Base-by-base conservation (phyloP, 345 rosid species). In the Viola odorata region DNA sequence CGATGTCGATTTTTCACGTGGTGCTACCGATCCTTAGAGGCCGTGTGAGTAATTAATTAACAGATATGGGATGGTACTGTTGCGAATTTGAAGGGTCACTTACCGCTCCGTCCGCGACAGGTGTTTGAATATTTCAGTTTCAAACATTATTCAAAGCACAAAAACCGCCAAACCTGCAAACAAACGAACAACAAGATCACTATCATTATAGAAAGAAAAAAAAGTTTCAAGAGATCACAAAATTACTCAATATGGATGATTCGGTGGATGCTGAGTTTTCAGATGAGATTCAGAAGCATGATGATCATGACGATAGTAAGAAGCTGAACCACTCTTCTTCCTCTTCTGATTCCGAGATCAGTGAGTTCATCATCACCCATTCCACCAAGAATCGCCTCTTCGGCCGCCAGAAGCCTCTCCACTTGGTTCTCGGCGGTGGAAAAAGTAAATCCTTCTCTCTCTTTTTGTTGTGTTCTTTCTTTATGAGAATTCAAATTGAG, bases 361-460 rank as follows among this genome's bases (percentile, higher is more conserved):
- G 65, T 49, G 60, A 51, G 38, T 49, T 44, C 16, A 12, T 39
- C 14, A 41, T 41, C 8, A 11, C 49, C 57, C 67, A 60, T 17
- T 60, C 71, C 16, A 36, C 69, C 59, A 78, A 71, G 69, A 55
- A 61, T 47, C 80, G 76, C 56, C 64, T 79, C 54, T 75, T 79
- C 38, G 76, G 83, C 41, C 78, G 80, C 23, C 66, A 75, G 58
- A 73, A 68, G 64, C 80, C 83, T 49, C 66, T 79, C 12, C 80
- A 79, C 42, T 39, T 73, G n/a, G 74, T 75, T 42, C 78, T 79
- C 5, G 83, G 83, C 5, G 80, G 72, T 9, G 83, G 80, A 44
- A 73, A 78, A 66, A 17, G 82, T 78, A 74, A 37, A 53, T 15
- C 7, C 53, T 10, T 10, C 49, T 5, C n/a, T 23, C 32, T 23